Evolutionary conservation across 139 green algal genomes (phyloP), one percentile per base, ranked within the genome.

Genomic region (Desmodesmus armatus): DNA sequence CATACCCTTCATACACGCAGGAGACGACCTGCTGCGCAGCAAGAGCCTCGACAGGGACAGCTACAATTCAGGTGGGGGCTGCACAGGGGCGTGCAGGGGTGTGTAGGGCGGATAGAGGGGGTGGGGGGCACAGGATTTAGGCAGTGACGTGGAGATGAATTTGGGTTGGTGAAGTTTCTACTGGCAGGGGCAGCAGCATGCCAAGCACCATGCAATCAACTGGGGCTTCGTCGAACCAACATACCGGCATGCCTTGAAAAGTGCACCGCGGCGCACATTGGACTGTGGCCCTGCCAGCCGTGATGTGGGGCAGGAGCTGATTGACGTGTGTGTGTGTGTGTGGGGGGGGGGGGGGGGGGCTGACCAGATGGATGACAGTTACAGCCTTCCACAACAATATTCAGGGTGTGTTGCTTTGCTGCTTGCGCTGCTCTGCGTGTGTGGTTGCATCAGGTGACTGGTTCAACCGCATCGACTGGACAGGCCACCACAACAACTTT

Each of bases 41-140:
- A 98, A 98, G 87, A 93, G 80, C 82, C 87, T 98, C 7, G 96
- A 98, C 89, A 80, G 94, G 0, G 95, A 98, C 89, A 92, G 80
- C 58, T 97, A 97, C 88, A 94, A 97, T 87, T 95, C 89, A 63
- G 89, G 90, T 90, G 40, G 5, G n/a, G n/a, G n/a, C n/a, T n/a
- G n/a, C n/a, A n/a, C n/a, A n/a, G n/a, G n/a, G n/a, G n/a, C n/a
- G n/a, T n/a, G n/a, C n/a, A n/a, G n/a, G n/a, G n/a, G n/a, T n/a
- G n/a, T n/a, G n/a, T n/a, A n/a, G n/a, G n/a, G n/a, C n/a, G n/a
- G n/a, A n/a, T n/a, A n/a, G n/a, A n/a, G n/a, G n/a, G n/a, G n/a
- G n/a, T n/a, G n/a, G n/a, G n/a, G n/a, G n/a, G n/a, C n/a, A n/a
- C n/a, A n/a, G n/a, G n/a, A n/a, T n/a, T n/a, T n/a, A n/a, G n/a